Percentiles rank a stretch among this genome's conserved stretches.
phyloP scores from a whole-genome alignment of 805 yeast species.

The Candida nanaspora region DNA sequence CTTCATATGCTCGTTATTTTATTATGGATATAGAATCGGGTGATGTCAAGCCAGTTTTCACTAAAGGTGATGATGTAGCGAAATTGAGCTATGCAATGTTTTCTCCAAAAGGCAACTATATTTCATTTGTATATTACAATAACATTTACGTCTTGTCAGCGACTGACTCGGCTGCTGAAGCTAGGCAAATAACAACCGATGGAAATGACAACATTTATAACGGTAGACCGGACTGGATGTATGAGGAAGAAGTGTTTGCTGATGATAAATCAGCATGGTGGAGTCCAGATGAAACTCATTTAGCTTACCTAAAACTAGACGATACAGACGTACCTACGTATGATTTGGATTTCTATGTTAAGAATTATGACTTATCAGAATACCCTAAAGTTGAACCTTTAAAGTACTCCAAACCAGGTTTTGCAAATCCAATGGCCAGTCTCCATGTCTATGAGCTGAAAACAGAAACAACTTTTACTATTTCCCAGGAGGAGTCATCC shows the following conservation, averaged over 20 bases:
- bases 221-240: slow-evolving; percentile 79
- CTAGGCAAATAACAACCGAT: slow-evolving; percentile 36
- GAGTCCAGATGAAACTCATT: slow-evolving; percentile 53
- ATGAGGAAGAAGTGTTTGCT: slow-evolving; percentile 70
- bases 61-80: slow-evolving; percentile 26
- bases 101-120: slow-evolving; percentile 51
- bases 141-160: slow-evolving; percentile 36
- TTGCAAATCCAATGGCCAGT: slow-evolving; percentile 46
- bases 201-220: slow-evolving; percentile 49
- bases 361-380: slow-evolving; percentile 10
- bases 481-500: slow-evolving; percentile 22
- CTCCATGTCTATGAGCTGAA: slow-evolving; percentile 35
- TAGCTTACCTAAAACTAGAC: slow-evolving; percentile 50
- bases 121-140: slow-evolving; percentile 50
- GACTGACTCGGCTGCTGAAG: slow-evolving; percentile 2
- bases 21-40: slow-evolving; percentile 35
- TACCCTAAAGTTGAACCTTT: slow-evolving; percentile 42
- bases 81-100: slow-evolving; percentile 49
- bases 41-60: slow-evolving; percentile 20
- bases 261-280: slow-evolving; percentile 63
- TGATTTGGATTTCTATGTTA: slow-evolving; percentile 43
- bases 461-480: slow-evolving; percentile 11
- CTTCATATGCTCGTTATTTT: slow-evolving; percentile 51
- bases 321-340: slow-evolving; percentile 53
- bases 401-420: slow-evolving; percentile 73